Evolutionary conservation across 352 stramenopile species (phyloP), one percentile per base, ranked within the genome.

Genomic region (Globisporangium barbulae): DNA sequence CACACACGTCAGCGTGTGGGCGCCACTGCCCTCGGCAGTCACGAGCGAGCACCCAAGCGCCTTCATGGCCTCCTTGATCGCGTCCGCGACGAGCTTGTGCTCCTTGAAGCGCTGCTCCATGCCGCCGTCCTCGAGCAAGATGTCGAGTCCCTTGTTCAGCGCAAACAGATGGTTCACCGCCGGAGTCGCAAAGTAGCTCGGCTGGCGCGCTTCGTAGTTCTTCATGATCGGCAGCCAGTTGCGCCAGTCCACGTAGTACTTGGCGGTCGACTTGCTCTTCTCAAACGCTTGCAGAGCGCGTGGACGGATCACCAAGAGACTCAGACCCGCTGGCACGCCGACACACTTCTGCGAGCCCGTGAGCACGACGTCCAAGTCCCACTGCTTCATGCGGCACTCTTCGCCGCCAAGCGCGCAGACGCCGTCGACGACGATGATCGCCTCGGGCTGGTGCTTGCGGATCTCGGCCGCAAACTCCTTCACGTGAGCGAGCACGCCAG

Each of bases 211-310:
- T 62, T 92, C 83, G 65, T 92, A 92, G 70, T 84, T 89, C 71
- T 92, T 92, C 83, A 92, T 92, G 64, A 92, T 87, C 31, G 81
- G 81, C 50, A 92, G 65, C 83, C 83, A 92, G 68, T 92, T 86
- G 65, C 76, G 79, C 83, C 83, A 92, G 71, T 90, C 77, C 28
- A 88, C 74, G 42, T 92, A 92, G 62, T 92, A 92, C 64, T 88
- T 87, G 49, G 68, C 55, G 7, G 66, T 78, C 33, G 72, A 79
- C 35, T 68, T 83, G 66, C 73, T 80, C 62, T 78, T 81, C 57
- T 89, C 81, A 49, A 88, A 89, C 28, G 74, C 68, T 60, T 88
- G 72, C 37, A 92, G 61, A 31, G 83, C 83, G n/a, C 83, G 81
- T 1, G 83, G 80, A 48, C 83, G 83, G 28, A 92, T 75, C 21